Evolutionary conservation across 495 filamentous ascomycete species (phyloP).

Genomic region (Symbiotaphrina buchneri): DNA sequence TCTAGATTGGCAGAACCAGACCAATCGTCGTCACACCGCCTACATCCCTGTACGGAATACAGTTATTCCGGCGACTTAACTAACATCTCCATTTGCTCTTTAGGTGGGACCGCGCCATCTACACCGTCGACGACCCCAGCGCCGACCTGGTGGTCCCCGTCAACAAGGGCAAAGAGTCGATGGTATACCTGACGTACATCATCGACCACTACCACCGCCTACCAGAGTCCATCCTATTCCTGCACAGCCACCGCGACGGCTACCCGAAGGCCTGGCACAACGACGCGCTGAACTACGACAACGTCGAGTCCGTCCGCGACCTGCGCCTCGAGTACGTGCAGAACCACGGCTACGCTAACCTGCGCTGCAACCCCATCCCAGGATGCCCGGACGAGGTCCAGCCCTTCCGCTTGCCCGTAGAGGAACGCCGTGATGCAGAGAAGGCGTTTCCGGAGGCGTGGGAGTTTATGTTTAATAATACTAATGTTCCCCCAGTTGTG

Average conservation of each 20-base stretch:
- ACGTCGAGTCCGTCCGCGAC: slow-evolving; percentile 13
- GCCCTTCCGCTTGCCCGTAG: too few species aligned
- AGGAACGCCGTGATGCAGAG: slow-evolving; percentile 7
- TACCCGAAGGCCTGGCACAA: slow-evolving; percentile 19
- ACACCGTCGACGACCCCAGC: not conserved
- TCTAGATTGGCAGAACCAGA: not conserved
- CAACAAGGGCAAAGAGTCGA: slow-evolving; percentile 25
- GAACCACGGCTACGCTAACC: slow-evolving; percentile 22
- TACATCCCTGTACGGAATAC: not conserved
- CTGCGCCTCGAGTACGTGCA: slow-evolving; percentile 20
- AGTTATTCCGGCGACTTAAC: not conserved
- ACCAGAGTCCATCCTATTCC: slow-evolving; percentile 23
- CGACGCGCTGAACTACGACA: slow-evolving; percentile 15
- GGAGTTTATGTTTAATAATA: slow-evolving; percentile 5
- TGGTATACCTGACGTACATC: slow-evolving; percentile 26
- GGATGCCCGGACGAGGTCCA: slow-evolving; percentile 18
- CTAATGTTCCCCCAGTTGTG: slow-evolving; percentile 6
- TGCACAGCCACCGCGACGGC: slow-evolving; percentile 22
- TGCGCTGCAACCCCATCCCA: slow-evolving; percentile 21
- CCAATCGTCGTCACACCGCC: not conserved
- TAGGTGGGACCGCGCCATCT: not conserved
- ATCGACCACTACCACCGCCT: slow-evolving; percentile 24
- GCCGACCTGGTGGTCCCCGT: slow-evolving; percentile 10
- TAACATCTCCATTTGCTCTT: not conserved
- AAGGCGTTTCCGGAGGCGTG: slow-evolving; percentile 9